Conservation (phyloP, 352 stramenopile genomes). For the Pythium aristosporum region DNA sequence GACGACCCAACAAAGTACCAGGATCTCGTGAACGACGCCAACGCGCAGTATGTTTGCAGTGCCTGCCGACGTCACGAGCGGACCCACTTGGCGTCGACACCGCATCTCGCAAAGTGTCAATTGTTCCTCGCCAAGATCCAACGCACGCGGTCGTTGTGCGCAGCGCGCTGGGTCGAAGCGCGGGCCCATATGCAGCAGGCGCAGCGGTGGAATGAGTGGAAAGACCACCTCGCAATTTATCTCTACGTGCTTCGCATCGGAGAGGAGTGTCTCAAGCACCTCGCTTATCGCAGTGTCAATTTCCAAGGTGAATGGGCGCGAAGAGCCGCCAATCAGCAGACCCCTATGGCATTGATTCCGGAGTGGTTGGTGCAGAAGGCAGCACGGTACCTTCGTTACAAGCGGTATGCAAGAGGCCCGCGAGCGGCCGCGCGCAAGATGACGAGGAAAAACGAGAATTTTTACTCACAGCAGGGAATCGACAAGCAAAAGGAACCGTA, state of each 20-base stretch:
- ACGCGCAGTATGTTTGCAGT: conserved; percentile 71
- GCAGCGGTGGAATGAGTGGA: conserved; percentile 71
- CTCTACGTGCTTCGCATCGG: conserved; percentile 78
- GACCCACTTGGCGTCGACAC: conserved; percentile 37
- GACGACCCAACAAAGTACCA: conserved; percentile 62
- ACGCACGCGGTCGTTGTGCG: conserved; percentile 52
- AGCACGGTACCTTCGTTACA: conserved; percentile 81
- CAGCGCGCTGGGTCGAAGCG: conserved; percentile 71
- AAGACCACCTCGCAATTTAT: conserved; percentile 76
- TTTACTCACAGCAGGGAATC: conserved; percentile 74
- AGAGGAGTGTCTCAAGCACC: conserved; percentile 79
- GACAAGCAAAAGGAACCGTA: conserved; percentile 59
- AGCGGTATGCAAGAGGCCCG: conserved; percentile 76
- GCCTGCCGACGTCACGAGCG: conserved; percentile 65
- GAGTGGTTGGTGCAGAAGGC: conserved; percentile 76
- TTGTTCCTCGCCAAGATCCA: conserved; percentile 76
- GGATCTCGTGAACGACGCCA: conserved; percentile 61
- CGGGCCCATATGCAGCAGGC: conserved; percentile 47
- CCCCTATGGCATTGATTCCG: conserved; percentile 30
- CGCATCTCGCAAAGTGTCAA: conserved; percentile 60
- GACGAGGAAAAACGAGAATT: conserved; percentile 66
- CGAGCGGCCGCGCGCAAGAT: conserved; percentile 52
- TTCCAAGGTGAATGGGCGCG: conserved; percentile 71
- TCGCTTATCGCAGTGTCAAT: conserved; percentile 79
- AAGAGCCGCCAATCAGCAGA: conserved; percentile 41